These are phyloP conservation scores for apple (Malus domestica) DNA, from an alignment of 306 rosid genomes.

Conservation along the genomic window DNA sequence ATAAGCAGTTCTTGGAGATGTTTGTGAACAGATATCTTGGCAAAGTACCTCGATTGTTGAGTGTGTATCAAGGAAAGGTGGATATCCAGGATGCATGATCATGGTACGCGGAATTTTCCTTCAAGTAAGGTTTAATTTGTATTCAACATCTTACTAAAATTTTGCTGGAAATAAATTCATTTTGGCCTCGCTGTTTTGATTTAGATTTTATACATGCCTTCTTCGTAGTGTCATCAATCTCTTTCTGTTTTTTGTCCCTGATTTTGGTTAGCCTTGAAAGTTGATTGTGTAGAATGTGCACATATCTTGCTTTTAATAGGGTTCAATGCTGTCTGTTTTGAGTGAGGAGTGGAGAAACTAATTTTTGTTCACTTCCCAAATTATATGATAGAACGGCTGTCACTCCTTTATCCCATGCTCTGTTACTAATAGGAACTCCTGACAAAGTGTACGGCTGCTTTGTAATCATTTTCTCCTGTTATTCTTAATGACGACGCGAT, in stretches of 20 bases:
- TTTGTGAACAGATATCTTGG: neutral
- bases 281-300: neutral
- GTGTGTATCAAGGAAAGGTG: slow-evolving; percentile 16
- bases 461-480: neutral
- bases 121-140: neutral
- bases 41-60: neutral
- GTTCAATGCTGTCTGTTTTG: neutral
- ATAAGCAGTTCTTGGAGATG: neutral
- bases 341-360: neutral
- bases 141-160: neutral
- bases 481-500: neutral
- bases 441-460: neutral
- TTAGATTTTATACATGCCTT: no score
- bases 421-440: no score
- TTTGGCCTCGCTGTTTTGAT: no score
- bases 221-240: neutral
- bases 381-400: no score
- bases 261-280: neutral
- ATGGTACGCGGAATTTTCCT: neutral
- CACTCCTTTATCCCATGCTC: no score
- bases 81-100: neutral
- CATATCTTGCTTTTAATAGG: neutral
- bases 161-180: no score
- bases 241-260: neutral
- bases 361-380: no score